phyloP scores from a whole-genome alignment of 148 eudicot species.

The Selenicereus undatus region DNA sequence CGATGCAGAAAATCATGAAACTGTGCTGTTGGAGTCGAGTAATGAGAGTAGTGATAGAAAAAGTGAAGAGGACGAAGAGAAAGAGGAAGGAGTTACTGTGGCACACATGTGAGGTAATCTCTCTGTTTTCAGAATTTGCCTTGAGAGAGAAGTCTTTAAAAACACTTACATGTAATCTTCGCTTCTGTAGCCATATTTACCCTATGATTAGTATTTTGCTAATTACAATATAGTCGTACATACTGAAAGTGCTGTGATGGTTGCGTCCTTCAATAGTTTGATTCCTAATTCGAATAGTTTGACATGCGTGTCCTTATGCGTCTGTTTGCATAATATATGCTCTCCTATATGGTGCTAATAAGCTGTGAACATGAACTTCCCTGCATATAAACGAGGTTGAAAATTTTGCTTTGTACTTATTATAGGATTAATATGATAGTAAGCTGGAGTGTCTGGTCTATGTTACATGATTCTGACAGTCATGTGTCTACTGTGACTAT shows the following conservation, averaged over 20 bases:
- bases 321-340: not conserved
- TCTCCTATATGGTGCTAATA: too few relatives aligned
- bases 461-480: too few relatives aligned
- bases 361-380: too few relatives aligned
- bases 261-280: not conserved
- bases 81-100: constrained; percentile 26
- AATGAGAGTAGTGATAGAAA: constrained; percentile 26
- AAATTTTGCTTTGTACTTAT: too few relatives aligned
- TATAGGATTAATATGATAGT: too few relatives aligned
- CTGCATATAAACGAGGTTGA: too few relatives aligned
- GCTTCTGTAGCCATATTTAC: not conserved
- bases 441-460: too few relatives aligned
- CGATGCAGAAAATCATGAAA: constrained; percentile 22
- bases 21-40: constrained; percentile 31
- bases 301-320: not conserved
- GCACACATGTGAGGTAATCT: constrained; percentile 42
- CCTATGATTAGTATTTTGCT: not conserved
- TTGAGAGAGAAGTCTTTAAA: not conserved
- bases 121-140: not conserved
- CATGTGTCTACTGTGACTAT: too few relatives aligned
- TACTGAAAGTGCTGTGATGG: not conserved
- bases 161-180: not conserved
- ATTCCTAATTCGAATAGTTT: not conserved
- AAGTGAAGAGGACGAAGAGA: constrained; percentile 36
- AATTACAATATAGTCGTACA: not conserved